Evolutionary conservation across 2,329 filamentous ascomycete genomes (phyloP).

Genomic region (Sphaerulina populicola): DNA sequence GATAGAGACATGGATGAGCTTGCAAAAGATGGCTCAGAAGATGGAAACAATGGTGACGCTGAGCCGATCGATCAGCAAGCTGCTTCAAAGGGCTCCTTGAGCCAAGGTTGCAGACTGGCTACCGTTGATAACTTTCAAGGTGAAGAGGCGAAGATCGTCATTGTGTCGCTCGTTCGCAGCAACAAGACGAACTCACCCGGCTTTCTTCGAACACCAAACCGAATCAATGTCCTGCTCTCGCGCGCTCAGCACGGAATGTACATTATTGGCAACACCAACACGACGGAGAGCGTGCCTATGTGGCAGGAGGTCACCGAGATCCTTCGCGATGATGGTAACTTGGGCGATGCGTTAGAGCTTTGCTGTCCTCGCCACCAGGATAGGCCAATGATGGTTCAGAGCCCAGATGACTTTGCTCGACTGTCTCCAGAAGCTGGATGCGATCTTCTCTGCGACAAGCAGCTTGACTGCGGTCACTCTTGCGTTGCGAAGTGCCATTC

Average conservation of each 20-base stretch:
- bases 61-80: not conserved
- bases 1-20: slow-evolving; percentile 39
- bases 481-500: slow-evolving; percentile 43
- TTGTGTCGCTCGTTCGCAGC: slow-evolving; percentile 64
- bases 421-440: slow-evolving; percentile 57
- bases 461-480: slow-evolving; percentile 40
- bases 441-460: slow-evolving; percentile 40
- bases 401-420: slow-evolving; percentile 51
- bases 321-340: slow-evolving; percentile 39
- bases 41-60: not conserved
- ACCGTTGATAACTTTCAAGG: slow-evolving; percentile 64
- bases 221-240: slow-evolving; percentile 61
- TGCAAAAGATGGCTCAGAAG: not conserved
- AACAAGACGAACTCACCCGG: slow-evolving; percentile 50
- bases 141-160: slow-evolving; percentile 63
- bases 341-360: slow-evolving; percentile 48
- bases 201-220: slow-evolving; percentile 58
- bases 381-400: slow-evolving; percentile 42
- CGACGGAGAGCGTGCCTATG: slow-evolving; percentile 51
- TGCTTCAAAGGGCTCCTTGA: slow-evolving; percentile 5
- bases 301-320: slow-evolving; percentile 53
- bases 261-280: slow-evolving; percentile 51
- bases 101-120: slow-evolving; percentile 13
- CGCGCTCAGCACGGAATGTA: slow-evolving; percentile 65
- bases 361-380: slow-evolving; percentile 55